These are phyloP conservation scores for Artemisia annua DNA, from an alignment of 129 eudicot genomes.

Conservation along the genomic window DNA sequence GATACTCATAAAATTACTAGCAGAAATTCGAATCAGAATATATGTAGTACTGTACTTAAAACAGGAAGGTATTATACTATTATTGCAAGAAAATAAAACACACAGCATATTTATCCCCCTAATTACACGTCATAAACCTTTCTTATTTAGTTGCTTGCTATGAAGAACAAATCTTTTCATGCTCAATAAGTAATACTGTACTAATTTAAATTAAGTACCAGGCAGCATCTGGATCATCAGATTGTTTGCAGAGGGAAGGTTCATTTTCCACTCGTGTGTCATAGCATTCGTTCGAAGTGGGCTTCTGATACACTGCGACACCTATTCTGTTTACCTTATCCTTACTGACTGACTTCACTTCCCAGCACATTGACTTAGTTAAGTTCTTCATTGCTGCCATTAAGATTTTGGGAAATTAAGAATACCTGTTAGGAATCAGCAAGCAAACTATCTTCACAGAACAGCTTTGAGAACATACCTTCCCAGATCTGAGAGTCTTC, in stretches of 20 bases:
- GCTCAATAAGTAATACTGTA: background rate
- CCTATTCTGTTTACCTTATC: background rate
- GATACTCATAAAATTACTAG: background rate
- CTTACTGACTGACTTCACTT: background rate
- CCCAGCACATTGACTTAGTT: background rate
- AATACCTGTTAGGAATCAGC: too few species aligned
- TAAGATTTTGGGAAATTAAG: background rate
- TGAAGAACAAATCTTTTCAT: background rate
- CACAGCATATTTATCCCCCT: too few species aligned
- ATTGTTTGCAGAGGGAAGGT: constrained; percentile 32
- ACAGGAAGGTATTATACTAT: background rate
- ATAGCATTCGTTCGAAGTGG: constrained; percentile 39
- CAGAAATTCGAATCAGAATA: background rate
- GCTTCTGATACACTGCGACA: constrained; percentile 17
- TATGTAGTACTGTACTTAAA: background rate
- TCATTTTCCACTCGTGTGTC: constrained; percentile 31
- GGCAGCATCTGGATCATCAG: constrained; percentile 31
- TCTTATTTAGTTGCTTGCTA: too few species aligned
- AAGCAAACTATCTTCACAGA: too few species aligned
- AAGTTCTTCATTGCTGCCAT: background rate
- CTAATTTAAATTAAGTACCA: constrained; percentile 28
- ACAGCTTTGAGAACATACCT: too few species aligned
- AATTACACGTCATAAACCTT: background rate
- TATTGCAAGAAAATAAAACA: background rate
- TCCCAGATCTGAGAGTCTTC: too few species aligned